Base-by-base conservation (phyloP, 768 basidiomycete genomes). In the Strobilomyces echinocephalus region DNA sequence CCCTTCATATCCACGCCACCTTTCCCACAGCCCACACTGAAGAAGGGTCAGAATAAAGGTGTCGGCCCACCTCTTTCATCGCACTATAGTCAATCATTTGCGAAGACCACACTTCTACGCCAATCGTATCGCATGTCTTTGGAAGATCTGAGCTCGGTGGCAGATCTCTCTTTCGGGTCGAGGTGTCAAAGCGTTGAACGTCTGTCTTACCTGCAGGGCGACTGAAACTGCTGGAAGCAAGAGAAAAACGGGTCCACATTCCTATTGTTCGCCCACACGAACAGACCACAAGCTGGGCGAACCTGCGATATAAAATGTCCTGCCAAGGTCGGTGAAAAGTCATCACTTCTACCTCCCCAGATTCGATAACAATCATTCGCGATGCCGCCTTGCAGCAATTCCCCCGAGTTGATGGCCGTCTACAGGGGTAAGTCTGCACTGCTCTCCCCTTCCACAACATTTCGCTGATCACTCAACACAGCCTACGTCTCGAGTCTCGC, bases 401-500 rank as follows among this genome's bases (percentile, higher is more conserved):
- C 57, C 0, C 46, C 57, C 26, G 57, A 62, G 33, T 46, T 56
- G 47, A 53, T 56, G 44, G 52, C 39, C 8, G 8, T 9, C 5
- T 54, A 44, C 50, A 52, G 8, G 31, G 49, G 61, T 56, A 8
- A 36, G 48, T 16, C 14, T 7, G 11, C 16, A 1, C 10, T 1
- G 15, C 3, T 10, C 3, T 35, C 5, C 24, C n/a, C 5, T n/a
- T 3, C 16, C 15, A 18, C 30, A 18, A 2, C n/a, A 2, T 12
- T 3, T 20, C 7, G 20, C 26, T 60, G 26, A 57, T 42, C 24
- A 2, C 4, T 24, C 24, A 24, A 24, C 24, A 24, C 28, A 64
- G 62, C 52, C n/a, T 52, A 55, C 30, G 54, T 51, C 1, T 36
- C 47, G 6, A 52, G 40, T 44, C 43, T 61, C 18, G 53, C 31